Evolutionary conservation across 1,284 basidiomycete species (phyloP).

Genomic region (Psilocybe mexicana): DNA sequence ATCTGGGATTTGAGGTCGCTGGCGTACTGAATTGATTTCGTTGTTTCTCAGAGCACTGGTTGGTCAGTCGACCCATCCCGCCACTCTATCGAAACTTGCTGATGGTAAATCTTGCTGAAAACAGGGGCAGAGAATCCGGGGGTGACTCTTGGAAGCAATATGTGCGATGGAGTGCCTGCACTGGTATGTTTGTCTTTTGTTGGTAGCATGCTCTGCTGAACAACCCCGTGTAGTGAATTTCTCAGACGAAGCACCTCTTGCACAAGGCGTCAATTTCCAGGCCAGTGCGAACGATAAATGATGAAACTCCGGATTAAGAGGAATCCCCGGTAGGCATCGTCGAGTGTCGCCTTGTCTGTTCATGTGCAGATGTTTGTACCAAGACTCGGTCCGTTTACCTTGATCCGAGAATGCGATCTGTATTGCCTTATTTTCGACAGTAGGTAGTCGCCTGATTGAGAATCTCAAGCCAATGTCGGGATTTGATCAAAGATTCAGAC

Average conservation of each 20-base stretch:
- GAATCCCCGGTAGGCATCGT: slow-evolving; percentile 5
- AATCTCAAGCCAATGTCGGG: neutral
- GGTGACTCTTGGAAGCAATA: slow-evolving; percentile 98
- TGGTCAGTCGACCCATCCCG: slow-evolving; percentile 51
- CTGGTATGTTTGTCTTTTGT: slow-evolving; percentile 44
- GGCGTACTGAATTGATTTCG: slow-evolving; percentile 1
- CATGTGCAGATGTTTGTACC: neutral
- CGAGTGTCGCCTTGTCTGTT: neutral
- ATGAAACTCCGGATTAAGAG: slow-evolving; percentile 10
- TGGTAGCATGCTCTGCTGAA: slow-evolving; percentile 2
- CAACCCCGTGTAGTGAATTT: slow-evolving; percentile 69
- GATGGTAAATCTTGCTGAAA: slow-evolving; percentile 13
- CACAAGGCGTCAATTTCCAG: slow-evolving; percentile 88
- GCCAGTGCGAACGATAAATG: slow-evolving; percentile 28
- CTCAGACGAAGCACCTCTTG: slow-evolving; percentile 83
- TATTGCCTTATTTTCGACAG: neutral
- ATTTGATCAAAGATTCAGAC: slow-evolving; percentile 12
- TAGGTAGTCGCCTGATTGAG: too few relatives aligned
- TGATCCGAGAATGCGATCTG: slow-evolving; percentile 10
- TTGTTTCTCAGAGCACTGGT: slow-evolving; percentile 65
- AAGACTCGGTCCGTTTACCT: neutral
- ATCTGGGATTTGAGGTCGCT: neutral
- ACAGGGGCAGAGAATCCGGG: slow-evolving; percentile 93
- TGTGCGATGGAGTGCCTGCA: slow-evolving; percentile 86
- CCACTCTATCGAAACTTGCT: slow-evolving; percentile 9